Evolutionary conservation across 2,329 filamentous ascomycete species (phyloP).

Genomic region (Aureobasidium zeae): DNA sequence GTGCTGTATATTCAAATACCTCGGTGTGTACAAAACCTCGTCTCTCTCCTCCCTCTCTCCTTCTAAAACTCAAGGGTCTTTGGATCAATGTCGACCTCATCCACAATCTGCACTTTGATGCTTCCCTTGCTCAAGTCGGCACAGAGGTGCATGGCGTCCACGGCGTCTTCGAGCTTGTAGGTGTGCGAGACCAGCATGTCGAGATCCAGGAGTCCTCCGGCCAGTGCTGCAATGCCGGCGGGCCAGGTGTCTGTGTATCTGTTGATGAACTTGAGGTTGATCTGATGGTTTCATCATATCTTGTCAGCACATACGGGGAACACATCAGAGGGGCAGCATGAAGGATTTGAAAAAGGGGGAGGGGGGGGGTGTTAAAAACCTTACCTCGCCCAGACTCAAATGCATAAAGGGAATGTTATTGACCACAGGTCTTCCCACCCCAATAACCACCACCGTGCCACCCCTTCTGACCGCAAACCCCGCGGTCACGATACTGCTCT

Average conservation of each 20-base stretch:
- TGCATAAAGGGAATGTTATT: constrained; percentile 32
- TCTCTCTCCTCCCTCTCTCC: too few species aligned
- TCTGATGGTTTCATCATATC: constrained; percentile 1
- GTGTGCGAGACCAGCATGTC: constrained; percentile 55
- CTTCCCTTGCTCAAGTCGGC: constrained; percentile 45
- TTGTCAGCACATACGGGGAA: neutral
- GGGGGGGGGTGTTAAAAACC: neutral
- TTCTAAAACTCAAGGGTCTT: constrained; percentile 4
- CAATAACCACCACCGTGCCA: constrained; percentile 30
- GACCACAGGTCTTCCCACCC: constrained; percentile 28
- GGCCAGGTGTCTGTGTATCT: constrained; percentile 63
- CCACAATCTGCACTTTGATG: constrained; percentile 50
- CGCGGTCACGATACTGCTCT: constrained; percentile 27
- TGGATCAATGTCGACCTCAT: constrained; percentile 10
- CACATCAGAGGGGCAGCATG: too few species aligned
- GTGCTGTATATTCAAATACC: too few species aligned
- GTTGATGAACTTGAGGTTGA: constrained; percentile 62
- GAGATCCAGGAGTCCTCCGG: constrained; percentile 51
- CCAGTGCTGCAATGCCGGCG: constrained; percentile 51
- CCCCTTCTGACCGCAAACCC: constrained; percentile 22
- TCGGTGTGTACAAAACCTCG: too few species aligned
- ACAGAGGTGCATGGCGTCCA: constrained; percentile 48
- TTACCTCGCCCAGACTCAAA: constrained; percentile 25
- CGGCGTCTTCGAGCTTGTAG: constrained; percentile 52
- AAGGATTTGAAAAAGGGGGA: neutral